Evolutionary conservation across 495 filamentous ascomycete genomes (phyloP), one percentile per base, ranked within the genome.

Genomic region (Tuber brumale): DNA sequence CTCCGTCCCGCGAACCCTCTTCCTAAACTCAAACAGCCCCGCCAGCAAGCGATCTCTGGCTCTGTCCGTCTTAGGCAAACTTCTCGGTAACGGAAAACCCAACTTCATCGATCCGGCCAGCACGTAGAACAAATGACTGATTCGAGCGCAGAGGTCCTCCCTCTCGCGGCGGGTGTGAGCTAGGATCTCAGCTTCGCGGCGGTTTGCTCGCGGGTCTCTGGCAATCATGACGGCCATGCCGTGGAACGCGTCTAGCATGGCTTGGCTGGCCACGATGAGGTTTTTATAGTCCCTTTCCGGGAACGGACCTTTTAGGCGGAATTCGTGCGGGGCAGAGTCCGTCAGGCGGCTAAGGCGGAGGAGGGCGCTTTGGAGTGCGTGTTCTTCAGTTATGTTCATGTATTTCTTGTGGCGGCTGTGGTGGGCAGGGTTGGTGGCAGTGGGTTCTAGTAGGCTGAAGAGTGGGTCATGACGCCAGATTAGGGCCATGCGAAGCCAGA

Each of bases 381-480:
- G 87, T 83, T 95, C 93, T 84, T 98, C 95, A 23, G 91, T 88
- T 2, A 93, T 88, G 77, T 90, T 91, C 87, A 97, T 92, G 83
- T 97, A 97, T 16, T 88, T 86, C 31, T 90, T 76, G 69, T 77
- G 70, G 1, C 73, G 76, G 61, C 48, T 57, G 69, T 69, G 74
- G 46, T 73, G 46, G 51, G n/a, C 3, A 23, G 51, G 9, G n/a
- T 27, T 70, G 69, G 48, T 42, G 27, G 14, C 8, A 4, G 85
- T 84, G 72, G 85, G 85, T 51, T 89, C 87, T 2, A 93, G 86
- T 43, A 96, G 88, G 21, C 88, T 88, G 2, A 91, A 90, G 23
- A 99, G 86, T 0, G 95, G 95, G n/a, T 95, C 94, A n/a, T 93
- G 89, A 83, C 92, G 94, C 95, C 95, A 99, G 74, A 97, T 92